A percentile compares a stretch with the other conserved stretches of the same genome.
These are phyloP conservation scores for Pelargonium australe DNA, from an alignment of 441 rosid species.

Conservation along the genomic window DNA sequence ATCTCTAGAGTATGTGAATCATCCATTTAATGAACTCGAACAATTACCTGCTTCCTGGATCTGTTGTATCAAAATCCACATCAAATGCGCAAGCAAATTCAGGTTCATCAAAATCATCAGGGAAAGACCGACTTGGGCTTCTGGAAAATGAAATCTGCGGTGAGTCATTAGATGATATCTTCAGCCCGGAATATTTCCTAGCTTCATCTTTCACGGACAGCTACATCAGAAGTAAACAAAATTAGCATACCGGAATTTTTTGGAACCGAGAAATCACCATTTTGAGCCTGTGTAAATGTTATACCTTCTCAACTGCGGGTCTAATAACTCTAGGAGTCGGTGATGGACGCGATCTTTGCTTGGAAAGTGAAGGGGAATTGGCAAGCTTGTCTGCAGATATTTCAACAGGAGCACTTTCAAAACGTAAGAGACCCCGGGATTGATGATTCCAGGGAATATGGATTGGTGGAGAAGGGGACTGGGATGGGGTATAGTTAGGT, in stretches of 20 bases:
- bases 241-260: not conserved
- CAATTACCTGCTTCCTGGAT: conserved; percentile 60
- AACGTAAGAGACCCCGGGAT: conserved; percentile 38
- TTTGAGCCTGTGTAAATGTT: conserved; percentile 16
- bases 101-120: conserved; percentile 60
- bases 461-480: conserved; percentile 69
- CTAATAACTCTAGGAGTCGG: conserved; percentile 35
- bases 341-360: conserved; percentile 52
- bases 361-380: conserved; percentile 34
- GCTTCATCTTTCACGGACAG: conserved; percentile 46
- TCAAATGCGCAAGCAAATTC: conserved; percentile 79
- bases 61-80: conserved; percentile 58
- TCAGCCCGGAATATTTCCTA: conserved; percentile 43
- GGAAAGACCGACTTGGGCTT: conserved; percentile 69
- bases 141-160: conserved; percentile 54
- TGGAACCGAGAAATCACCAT: conserved; percentile 6
- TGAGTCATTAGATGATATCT: conserved; percentile 42
- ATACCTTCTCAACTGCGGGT: conserved; percentile 62
- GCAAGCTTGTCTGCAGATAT: conserved; percentile 41
- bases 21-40: too few species aligned
- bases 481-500: conserved; percentile 62
- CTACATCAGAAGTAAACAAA: conserved; percentile 28
- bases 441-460: conserved; percentile 39
- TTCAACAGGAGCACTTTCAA: conserved; percentile 79
- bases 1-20: not conserved